These are phyloP conservation scores for Leucosporidium scottii DNA, from an alignment of 768 basidiomycete genomes.

Conservation along the genomic window DNA sequence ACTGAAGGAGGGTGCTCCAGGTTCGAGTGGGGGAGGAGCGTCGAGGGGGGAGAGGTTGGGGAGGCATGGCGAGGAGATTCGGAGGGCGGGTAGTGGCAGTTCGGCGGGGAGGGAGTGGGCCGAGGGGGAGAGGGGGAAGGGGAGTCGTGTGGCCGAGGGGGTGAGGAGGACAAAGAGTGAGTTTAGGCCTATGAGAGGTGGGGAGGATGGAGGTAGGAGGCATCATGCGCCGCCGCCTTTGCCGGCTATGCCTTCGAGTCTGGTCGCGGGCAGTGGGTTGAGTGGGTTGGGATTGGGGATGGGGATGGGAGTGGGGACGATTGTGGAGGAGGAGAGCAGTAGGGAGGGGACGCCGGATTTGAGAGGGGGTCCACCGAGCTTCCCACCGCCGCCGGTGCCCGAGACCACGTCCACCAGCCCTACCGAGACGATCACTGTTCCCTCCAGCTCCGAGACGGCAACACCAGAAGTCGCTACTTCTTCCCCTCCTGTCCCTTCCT, in stretches of 20 bases:
- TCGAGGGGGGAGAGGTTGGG: background rate
- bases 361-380: background rate
- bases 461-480: background rate
- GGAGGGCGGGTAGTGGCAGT: background rate
- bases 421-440: background rate
- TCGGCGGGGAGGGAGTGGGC: background rate
- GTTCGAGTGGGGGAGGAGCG: background rate
- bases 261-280: background rate
- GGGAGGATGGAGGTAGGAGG: background rate
- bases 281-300: too few species aligned
- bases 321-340: too few species aligned
- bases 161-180: slow-evolving; percentile 12
- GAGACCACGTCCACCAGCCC: background rate
- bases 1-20: background rate
- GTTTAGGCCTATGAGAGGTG: background rate
- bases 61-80: background rate
- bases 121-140: slow-evolving; percentile 3
- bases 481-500: slow-evolving; percentile 3
- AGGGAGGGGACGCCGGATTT: too few species aligned
- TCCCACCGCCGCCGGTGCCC: slow-evolving; percentile 8
- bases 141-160: background rate
- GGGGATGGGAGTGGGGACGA: too few species aligned
- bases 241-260: slow-evolving; percentile 12
- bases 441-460: background rate
- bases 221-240: slow-evolving; percentile 8